Conservation (phyloP, 306 rosid species). For the Trifolium fragiferum region DNA sequence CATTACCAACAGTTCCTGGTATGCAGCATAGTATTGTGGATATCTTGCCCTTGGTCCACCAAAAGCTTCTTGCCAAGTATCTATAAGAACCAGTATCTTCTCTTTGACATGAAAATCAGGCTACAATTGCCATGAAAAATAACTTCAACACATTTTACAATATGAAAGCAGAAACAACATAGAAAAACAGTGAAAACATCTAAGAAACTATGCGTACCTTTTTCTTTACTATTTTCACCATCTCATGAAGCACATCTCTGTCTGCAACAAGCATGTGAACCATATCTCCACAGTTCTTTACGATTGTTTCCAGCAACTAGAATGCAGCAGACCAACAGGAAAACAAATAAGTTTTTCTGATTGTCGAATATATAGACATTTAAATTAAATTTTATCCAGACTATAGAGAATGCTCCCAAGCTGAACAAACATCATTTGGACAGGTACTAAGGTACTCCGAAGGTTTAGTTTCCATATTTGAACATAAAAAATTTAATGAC, state of each 20-base stretch:
- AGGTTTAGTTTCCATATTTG: conserved; percentile 1
- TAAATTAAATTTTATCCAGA: conserved; percentile 14
- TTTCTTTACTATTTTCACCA: conserved; percentile 91
- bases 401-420: conserved; percentile 32
- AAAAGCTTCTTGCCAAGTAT: conserved; percentile 99
- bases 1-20: conserved; percentile 89
- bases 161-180: conserved; percentile 36
- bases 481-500: neutral
- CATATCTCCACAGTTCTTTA: conserved; percentile 97
- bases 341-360: conserved; percentile 45
- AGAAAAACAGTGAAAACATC: conserved; percentile 30
- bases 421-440: conserved; percentile 1
- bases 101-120: conserved; percentile 86
- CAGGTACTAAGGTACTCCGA: neutral
- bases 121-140: conserved; percentile 62
- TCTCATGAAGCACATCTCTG: conserved; percentile 90
- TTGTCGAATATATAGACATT: conserved; percentile 1
- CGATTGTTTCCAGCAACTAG: conserved; percentile 90
- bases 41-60: conserved; percentile 98
- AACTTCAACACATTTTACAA: conserved; percentile 41
- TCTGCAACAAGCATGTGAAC: conserved; percentile 99
- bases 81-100: conserved; percentile 86
- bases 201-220: conserved; percentile 64
- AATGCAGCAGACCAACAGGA: conserved; percentile 53
- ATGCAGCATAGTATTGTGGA: conserved; percentile 95